Conservation (phyloP, 805 yeast species). For the Lachancea quebecensis region DNA sequence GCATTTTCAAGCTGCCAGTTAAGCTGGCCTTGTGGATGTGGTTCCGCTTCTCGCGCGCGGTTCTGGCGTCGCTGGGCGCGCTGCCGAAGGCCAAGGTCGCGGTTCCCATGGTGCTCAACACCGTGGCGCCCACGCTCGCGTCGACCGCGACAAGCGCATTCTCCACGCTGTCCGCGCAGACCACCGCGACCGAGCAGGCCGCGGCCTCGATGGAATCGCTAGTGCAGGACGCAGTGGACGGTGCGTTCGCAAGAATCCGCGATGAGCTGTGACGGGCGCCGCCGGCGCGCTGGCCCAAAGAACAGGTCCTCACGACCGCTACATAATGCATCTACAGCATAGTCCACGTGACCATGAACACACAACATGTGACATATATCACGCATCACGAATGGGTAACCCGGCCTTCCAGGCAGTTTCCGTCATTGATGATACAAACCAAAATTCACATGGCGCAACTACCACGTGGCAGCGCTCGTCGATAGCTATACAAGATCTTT, state of each 20-base stretch:
- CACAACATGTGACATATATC: too few relatives aligned
- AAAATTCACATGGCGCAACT: too few relatives aligned
- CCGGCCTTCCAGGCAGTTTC: too few relatives aligned
- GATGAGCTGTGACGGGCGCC: conserved; percentile 7
- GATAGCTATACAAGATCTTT: too few relatives aligned
- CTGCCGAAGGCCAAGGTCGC: conserved; percentile 8
- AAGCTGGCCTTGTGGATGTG: conserved; percentile 27
- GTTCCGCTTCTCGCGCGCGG: conserved; percentile 34
- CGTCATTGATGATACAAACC: too few relatives aligned
- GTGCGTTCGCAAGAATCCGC: conserved; percentile 6
- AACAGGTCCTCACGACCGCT: neutral
- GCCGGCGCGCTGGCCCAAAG: neutral
- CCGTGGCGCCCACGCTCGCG: neutral
- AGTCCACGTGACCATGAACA: too few relatives aligned
- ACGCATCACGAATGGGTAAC: too few relatives aligned
- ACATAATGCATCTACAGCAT: neutral
- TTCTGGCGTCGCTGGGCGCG: conserved; percentile 24
- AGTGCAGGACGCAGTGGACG: conserved; percentile 7
- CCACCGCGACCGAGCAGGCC: neutral
- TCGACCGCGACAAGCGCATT: too few relatives aligned
- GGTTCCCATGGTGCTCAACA: neutral
- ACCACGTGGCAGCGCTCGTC: too few relatives aligned
- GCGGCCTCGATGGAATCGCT: neutral
- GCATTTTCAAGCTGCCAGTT: conserved; percentile 29
- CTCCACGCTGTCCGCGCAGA: neutral